Evolutionary conservation across 73 alveolate species (phyloP).

Genomic region (Paramecium sexaurelia): DNA sequence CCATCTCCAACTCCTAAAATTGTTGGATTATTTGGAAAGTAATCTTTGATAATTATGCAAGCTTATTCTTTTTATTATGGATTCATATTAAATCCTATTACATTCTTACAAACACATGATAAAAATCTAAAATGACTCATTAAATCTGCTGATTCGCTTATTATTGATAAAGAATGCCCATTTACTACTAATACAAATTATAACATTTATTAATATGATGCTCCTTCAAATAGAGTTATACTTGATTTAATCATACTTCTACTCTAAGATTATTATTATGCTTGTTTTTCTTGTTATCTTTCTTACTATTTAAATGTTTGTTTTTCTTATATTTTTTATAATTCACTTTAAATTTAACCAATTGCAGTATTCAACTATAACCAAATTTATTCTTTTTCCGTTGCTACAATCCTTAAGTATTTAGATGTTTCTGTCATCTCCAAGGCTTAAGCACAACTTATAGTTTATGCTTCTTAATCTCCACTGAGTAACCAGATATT

Average conservation of each 20-base stretch:
- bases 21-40: slow-evolving; percentile 45
- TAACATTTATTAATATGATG: not conserved
- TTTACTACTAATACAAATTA: slow-evolving; percentile 22
- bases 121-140: slow-evolving; percentile 58
- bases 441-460: slow-evolving; percentile 53
- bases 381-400: not conserved
- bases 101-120: slow-evolving; percentile 46
- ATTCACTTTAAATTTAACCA: slow-evolving; percentile 1
- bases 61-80: slow-evolving; percentile 49
- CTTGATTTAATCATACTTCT: slow-evolving; percentile 19
- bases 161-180: slow-evolving; percentile 46
- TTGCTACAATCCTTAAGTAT: not conserved
- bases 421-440: slow-evolving; percentile 19
- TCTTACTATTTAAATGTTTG: not conserved
- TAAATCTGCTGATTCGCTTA: not conserved
- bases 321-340: slow-evolving; percentile 9
- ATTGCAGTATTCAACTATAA: slow-evolving; percentile 28
- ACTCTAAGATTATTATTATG: not conserved
- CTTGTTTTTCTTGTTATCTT: not conserved
- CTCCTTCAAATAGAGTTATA: slow-evolving; percentile 20
- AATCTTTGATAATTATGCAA: not conserved
- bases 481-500: slow-evolving; percentile 56
- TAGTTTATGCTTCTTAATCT: slow-evolving; percentile 50
- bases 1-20: slow-evolving; percentile 65
- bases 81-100: slow-evolving; percentile 51